Evolutionary conservation across 169 alveolate genomes (phyloP).

Genomic region (Plasmodium coatneyi): DNA sequence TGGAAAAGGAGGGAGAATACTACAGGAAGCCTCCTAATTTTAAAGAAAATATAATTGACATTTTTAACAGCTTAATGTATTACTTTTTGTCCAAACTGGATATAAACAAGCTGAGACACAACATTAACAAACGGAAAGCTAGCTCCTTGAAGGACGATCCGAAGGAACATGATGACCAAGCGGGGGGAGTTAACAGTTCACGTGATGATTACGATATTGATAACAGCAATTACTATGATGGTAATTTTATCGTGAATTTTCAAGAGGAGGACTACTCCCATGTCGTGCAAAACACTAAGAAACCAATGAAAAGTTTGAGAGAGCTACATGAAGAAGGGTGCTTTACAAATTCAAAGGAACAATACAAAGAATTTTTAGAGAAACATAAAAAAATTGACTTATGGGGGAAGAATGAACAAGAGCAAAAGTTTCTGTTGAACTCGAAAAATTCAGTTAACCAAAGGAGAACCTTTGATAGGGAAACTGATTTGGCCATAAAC

Average conservation of each 20-base stretch:
- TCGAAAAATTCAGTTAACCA: conserved; percentile 31
- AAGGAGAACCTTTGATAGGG: conserved; percentile 73
- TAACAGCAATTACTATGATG: neutral
- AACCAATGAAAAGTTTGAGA: conserved; percentile 78
- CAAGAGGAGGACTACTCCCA: conserved; percentile 16
- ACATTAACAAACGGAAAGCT: conserved; percentile 55
- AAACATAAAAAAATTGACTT: conserved; percentile 79
- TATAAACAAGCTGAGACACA: conserved; percentile 75
- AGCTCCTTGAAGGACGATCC: conserved; percentile 27
- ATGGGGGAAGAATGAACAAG: conserved; percentile 86
- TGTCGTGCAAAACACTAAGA: conserved; percentile 10
- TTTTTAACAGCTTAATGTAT: conserved; percentile 76
- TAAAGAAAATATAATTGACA: conserved; percentile 77
- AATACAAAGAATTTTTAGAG: conserved; percentile 82
- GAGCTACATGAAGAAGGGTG: conserved; percentile 88
- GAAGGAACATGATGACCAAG: conserved; percentile 5
- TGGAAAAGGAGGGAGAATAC: conserved; percentile 69
- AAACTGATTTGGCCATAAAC: conserved; percentile 49
- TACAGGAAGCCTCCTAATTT: conserved; percentile 83
- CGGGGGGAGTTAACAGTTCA: neutral
- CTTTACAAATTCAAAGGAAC: conserved; percentile 79
- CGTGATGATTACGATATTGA: neutral
- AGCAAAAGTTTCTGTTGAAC: conserved; percentile 76
- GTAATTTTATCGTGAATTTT: neutral
- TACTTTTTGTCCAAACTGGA: conserved; percentile 79